Evolutionary conservation across 2,329 filamentous ascomycete genomes (phyloP).

Genomic region (Talaromyces atroroseus): DNA sequence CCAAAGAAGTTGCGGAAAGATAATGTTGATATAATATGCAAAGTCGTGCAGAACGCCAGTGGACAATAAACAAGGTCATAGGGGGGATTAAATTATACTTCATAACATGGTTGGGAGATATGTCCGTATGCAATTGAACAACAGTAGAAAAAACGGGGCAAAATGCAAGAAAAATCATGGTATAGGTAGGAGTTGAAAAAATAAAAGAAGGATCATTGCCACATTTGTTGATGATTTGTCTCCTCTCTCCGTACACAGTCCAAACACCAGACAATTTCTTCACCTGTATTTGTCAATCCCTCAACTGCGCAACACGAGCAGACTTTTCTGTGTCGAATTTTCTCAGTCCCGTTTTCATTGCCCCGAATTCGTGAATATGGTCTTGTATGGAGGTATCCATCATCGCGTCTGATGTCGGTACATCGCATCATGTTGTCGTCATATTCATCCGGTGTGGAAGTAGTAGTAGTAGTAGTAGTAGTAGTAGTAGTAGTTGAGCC

Average conservation of each 20-base stretch:
- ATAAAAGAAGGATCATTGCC: neutral
- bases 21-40: neutral
- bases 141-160: neutral
- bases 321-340: constrained; percentile 24
- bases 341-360: constrained; percentile 8
- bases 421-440: neutral
- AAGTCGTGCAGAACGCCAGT: neutral
- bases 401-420: neutral
- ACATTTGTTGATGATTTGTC: neutral
- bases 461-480: neutral
- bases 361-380: neutral
- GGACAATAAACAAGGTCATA: neutral
- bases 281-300: constrained; percentile 30
- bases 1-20: neutral
- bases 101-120: neutral
- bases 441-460: neutral
- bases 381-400: constrained; percentile 5
- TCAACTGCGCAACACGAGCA: constrained; percentile 39
- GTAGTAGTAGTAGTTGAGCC: neutral
- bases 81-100: neutral
- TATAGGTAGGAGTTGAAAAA: neutral
- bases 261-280: constrained; percentile 34
- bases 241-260: constrained; percentile 26
- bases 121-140: neutral
- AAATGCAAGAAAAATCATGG: neutral